Evolutionary conservation across 257 asterid genomes (phyloP), one percentile per base, ranked within the genome.

Genomic region (Rehmannia glutinosa): DNA sequence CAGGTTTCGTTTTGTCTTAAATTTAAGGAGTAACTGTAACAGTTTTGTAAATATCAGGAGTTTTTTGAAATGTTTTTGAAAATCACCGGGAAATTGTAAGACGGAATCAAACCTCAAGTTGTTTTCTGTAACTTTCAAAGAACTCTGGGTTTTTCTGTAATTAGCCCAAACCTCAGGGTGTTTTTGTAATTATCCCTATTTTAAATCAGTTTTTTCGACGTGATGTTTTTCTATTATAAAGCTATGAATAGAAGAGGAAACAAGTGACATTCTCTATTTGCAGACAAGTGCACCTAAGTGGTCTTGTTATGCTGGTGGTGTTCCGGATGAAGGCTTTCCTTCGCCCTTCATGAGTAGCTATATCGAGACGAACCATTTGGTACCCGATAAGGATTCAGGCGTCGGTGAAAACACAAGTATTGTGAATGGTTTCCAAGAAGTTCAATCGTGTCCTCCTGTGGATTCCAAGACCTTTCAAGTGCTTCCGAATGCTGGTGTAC

Each of bases 341-440:
- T 58, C 90, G 47, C 35, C 78, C 33, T 49, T 83, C 61, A 24
- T 68, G 7, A 83, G 64, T 30, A 74, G 72, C 77, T 74, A 73
- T 21, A 62, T 57, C 12, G 90, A 90, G 43, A 80, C 68, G 61
- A 84, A 67, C 81, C 84, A 78, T 61, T 45, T 84, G 73, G 87
- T 83, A 61, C 91, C 92, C 1, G 89, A 83, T 50, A 84, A 82
- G 74, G 97, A 86, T 76, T 80, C 87, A 56, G 95, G 80, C 41
- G 59, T 36, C 21, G 80, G 83, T 17, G 86, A 85, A 20, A 51
- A 67, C 56, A 63, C 73, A 6, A 82, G 72, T 59, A 69, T 28
- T 21, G 63, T 69, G 19, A 74, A 70, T 73, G 80, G 72, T 42
- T 62, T 76, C 68, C 84, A 72, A 41, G 96, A 83, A 68, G 80